Evolutionary conservation across 768 basidiomycete species (phyloP).

Genomic region (Trametes gibbosa): DNA sequence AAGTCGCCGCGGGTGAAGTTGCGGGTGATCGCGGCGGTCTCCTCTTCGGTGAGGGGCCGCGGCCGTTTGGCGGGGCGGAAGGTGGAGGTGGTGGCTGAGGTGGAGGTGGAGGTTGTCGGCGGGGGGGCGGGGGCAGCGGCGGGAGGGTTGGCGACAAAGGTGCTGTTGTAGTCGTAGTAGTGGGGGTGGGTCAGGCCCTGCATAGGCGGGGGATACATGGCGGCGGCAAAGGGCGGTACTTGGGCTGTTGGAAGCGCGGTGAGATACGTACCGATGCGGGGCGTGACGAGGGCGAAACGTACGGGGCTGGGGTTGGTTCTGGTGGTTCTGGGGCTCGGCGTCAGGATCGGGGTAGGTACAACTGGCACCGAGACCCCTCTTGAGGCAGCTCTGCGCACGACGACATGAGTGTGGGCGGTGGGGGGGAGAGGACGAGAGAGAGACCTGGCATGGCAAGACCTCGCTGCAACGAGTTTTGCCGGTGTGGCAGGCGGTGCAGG

Average conservation of each 20-base stretch:
- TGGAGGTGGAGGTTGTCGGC: constrained; percentile 50
- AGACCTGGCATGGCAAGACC: constrained; percentile 77
- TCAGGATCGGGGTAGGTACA: constrained; percentile 84
- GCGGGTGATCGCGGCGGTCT: constrained; percentile 79
- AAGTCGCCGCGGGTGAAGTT: constrained; percentile 82
- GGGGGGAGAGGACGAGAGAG: constrained; percentile 2
- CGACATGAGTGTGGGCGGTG: neutral
- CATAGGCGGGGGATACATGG: constrained; percentile 40
- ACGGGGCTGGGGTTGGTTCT: constrained; percentile 25
- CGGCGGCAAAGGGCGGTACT: constrained; percentile 36
- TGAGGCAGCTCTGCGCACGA: constrained; percentile 65
- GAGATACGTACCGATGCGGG: constrained; percentile 12
- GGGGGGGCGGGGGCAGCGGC: constrained; percentile 40
- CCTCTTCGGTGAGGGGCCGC: constrained; percentile 78
- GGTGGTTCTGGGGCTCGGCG: constrained; percentile 21
- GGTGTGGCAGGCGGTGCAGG: constrained; percentile 77
- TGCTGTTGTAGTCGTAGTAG: constrained; percentile 74
- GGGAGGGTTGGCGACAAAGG: constrained; percentile 33
- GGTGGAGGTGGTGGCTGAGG: constrained; percentile 64
- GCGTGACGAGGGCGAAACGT: constrained; percentile 4
- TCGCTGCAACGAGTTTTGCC: constrained; percentile 85
- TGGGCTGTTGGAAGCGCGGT: constrained; percentile 25
- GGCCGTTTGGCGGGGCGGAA: constrained; percentile 82
- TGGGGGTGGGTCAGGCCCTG: constrained; percentile 47
- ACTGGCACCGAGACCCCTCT: constrained; percentile 66